Percentiles rank a stretch among this genome's conserved stretches.
phyloP scores from a whole-genome alignment of 2,329 filamentous ascomycete species.

The Cordyceps cicadae region DNA sequence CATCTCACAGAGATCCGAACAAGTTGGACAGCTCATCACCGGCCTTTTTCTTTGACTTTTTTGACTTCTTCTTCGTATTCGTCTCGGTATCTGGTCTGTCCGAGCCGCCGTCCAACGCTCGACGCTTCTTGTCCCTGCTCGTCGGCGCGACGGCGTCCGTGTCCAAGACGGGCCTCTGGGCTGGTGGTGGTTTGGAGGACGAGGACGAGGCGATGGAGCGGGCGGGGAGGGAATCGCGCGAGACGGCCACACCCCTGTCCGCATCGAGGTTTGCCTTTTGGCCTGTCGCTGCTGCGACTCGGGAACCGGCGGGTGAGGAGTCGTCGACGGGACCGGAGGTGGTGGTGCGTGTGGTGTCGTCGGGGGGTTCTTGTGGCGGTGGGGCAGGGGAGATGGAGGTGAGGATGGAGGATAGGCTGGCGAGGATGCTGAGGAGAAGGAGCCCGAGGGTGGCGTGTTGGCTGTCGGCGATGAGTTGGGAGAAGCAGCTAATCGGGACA shows the following conservation, averaged over 20 bases:
- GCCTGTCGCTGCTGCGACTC: background rate
- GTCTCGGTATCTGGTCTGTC: constrained; percentile 15
- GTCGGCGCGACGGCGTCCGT: background rate
- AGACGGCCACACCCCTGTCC: constrained; percentile 24
- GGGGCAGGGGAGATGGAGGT: constrained; percentile 25
- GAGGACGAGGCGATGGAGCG: background rate
- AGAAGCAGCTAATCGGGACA: constrained; percentile 46
- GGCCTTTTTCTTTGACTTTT: constrained; percentile 39
- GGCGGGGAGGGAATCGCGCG: constrained; percentile 16
- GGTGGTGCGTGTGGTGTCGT: too few relatives aligned
- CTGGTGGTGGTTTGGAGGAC: too few relatives aligned
- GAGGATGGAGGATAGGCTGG: constrained; percentile 44
- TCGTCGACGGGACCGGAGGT: background rate
- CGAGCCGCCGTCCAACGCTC: too few relatives aligned
- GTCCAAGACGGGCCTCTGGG: background rate
- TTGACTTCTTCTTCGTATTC: constrained; percentile 42
- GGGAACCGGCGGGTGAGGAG: background rate
- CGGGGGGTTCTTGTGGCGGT: background rate
- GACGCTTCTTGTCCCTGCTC: constrained; percentile 24
- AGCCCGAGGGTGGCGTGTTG: constrained; percentile 67
- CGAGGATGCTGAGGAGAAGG: constrained; percentile 56
- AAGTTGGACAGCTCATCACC: constrained; percentile 65
- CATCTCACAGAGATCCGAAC: constrained; percentile 48
- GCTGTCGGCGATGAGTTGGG: constrained; percentile 60
- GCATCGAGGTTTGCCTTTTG: constrained; percentile 4